These are phyloP conservation scores for Pezicula carpinea DNA, from an alignment of 2,329 filamentous ascomycete species.

Conservation along the genomic window DNA sequence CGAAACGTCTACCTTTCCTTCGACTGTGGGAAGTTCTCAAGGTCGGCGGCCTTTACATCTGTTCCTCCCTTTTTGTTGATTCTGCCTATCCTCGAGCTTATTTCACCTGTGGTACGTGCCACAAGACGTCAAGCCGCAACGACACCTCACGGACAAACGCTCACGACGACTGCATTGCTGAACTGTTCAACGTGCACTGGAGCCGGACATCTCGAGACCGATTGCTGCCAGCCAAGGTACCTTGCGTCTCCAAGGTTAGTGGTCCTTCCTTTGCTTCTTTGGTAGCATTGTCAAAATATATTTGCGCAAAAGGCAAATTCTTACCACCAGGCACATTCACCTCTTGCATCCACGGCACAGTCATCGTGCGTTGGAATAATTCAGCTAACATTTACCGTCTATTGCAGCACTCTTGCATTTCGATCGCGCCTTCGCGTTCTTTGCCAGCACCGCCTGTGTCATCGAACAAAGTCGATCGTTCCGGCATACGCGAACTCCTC, in stretches of 20 bases:
- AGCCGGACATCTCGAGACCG: not conserved
- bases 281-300: slow-evolving; percentile 2
- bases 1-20: slow-evolving; percentile 3
- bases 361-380: slow-evolving; percentile 7
- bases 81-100: not conserved
- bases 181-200: slow-evolving; percentile 5
- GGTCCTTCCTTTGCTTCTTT: slow-evolving; percentile 1
- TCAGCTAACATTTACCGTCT: slow-evolving; percentile 15
- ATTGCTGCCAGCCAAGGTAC: not conserved
- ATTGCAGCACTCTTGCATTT: slow-evolving; percentile 9
- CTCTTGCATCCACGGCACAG: slow-evolving; percentile 2
- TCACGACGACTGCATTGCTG: slow-evolving; percentile 14
- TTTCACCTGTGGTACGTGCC: slow-evolving; percentile 14
- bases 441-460: slow-evolving; percentile 21
- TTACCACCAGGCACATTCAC: slow-evolving; percentile 3
- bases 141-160: slow-evolving; percentile 12
- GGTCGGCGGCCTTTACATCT: slow-evolving; percentile 4
- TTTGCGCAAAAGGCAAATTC: slow-evolving; percentile 15
- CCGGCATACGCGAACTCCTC: no score
- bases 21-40: slow-evolving; percentile 5
- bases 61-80: slow-evolving; percentile 3
- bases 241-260: not conserved
- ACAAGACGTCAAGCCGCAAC: slow-evolving; percentile 5
- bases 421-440: slow-evolving; percentile 12
- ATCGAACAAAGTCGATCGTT: slow-evolving; percentile 17